Evolutionary conservation across 2,329 filamentous ascomycete genomes (phyloP), one percentile per base, ranked within the genome.

Genomic region (Xylariaceae sp.): DNA sequence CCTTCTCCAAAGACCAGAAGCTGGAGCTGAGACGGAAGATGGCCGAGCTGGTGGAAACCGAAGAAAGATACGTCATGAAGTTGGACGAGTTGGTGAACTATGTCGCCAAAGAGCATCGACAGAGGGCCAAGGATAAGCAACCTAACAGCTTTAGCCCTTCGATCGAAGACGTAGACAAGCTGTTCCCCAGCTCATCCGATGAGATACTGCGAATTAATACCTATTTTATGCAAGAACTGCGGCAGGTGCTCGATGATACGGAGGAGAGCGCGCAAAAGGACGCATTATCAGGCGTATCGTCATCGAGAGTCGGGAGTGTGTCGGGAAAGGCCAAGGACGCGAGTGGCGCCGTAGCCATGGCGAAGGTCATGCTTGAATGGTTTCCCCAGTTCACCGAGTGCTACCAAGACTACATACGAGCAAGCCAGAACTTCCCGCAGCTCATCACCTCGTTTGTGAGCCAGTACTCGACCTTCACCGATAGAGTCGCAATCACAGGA

Each of bases 1-100:
- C 87, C 0, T 95, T 97, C 69, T 82, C 87, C 42, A 87, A 86
- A 66, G 86, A 89, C 58, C 90, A 97, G 70, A 95, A 96, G 70
- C 82, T 92, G 66, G 88, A 89, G 55, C 77, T 97, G 66, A 86
- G 92, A 47, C 88, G 92, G 74, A 93, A 96, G 73, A 87, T 99
- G 80, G 87, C 85, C 60, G 94, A 99, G 73, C 77, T 97, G 61
- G 84, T 97, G 39, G 90, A 96, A 69, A 99, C 94, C 0, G 94
- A 99, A 73, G 91, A 94, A 71, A 88, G 90, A 73, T 99, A 97
- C 74, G 91, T 99, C 48, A 82, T 83, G 68, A 97, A 97, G 73
- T 76, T 99, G 58, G 85, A 89, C 62, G 89, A 94, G 66, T 76
- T 99, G 61, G 88, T 96, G 48, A 85, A 89, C 63, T 85, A 88